These are phyloP conservation scores for Monosporascus sp. DNA, from an alignment of 2,329 filamentous ascomycete genomes.

Conservation along the genomic window DNA sequence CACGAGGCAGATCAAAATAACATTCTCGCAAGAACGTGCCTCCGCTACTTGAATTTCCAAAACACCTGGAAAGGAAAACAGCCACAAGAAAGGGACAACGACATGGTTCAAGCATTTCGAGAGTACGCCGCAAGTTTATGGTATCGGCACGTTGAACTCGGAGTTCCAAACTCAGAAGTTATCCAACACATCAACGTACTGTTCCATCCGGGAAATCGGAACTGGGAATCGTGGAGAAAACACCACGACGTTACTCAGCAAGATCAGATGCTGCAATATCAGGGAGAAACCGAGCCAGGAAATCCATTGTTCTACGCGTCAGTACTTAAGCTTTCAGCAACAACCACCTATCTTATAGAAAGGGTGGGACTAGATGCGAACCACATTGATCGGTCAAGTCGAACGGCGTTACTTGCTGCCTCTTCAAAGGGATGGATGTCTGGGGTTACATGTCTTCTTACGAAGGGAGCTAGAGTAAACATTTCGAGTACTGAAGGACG, in stretches of 20 bases:
- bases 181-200: slow-evolving; percentile 2
- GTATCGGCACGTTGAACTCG: background rate
- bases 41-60: slow-evolving; percentile 6
- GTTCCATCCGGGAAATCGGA: slow-evolving; percentile 2
- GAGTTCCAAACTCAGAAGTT: background rate
- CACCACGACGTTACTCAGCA: background rate
- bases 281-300: background rate
- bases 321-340: slow-evolving; percentile 1
- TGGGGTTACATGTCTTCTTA: slow-evolving; percentile 4
- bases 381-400: background rate
- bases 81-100: background rate
- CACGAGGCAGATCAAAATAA: slow-evolving; percentile 6
- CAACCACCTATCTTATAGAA: slow-evolving; percentile 3
- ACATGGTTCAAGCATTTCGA: background rate
- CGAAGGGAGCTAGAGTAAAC: slow-evolving; percentile 3
- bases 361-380: slow-evolving; percentile 2
- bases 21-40: slow-evolving; percentile 6
- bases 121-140: slow-evolving; percentile 1
- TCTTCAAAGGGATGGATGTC: slow-evolving; percentile 1
- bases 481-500: background rate
- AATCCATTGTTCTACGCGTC: slow-evolving; percentile 7
- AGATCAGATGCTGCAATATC: background rate
- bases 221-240: slow-evolving; percentile 5
- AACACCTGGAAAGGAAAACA: background rate
- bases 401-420: slow-evolving; percentile 6